A percentile compares a stretch with the other conserved stretches of the same genome.
Conservation (phyloP, 2,329 filamentous ascomycete genomes). For the Colletotrichum liriopes region DNA sequence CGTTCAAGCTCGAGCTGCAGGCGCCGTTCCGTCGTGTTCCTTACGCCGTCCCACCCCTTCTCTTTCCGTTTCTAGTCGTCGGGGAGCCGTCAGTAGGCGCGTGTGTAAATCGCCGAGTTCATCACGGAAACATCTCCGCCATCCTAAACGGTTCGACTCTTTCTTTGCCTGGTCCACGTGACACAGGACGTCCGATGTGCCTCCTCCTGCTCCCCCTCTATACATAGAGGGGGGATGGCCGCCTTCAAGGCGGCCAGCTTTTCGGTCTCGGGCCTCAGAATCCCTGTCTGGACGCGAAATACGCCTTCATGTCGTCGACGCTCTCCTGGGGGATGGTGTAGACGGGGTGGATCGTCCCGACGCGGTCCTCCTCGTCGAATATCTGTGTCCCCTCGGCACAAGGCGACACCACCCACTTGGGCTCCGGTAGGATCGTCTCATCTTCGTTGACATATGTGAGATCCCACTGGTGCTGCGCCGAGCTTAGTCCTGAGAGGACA, state of each 20-base stretch:
- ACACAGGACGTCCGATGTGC: constrained; percentile 4
- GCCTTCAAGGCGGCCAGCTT: constrained; percentile 25
- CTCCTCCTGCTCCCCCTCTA: background rate
- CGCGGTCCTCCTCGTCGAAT: constrained; percentile 79
- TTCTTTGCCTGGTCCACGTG: constrained; percentile 27
- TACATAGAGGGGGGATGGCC: constrained; percentile 31
- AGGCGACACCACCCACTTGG: constrained; percentile 64
- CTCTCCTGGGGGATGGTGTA: constrained; percentile 85
- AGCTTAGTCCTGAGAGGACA: constrained; percentile 87
- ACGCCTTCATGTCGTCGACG: constrained; percentile 75
- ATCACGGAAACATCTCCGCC: constrained; percentile 25
- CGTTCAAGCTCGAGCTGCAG: constrained; percentile 28
- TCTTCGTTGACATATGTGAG: constrained; percentile 53
- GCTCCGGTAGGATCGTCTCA: constrained; percentile 52
- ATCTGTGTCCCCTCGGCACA: constrained; percentile 70
- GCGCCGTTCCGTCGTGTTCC: constrained; percentile 25
- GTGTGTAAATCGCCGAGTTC: constrained; percentile 1
- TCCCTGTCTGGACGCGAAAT: constrained; percentile 73
- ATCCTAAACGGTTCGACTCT: background rate
- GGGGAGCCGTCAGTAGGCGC: constrained; percentile 7
- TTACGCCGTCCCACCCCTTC: constrained; percentile 13
- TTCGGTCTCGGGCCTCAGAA: constrained; percentile 58
- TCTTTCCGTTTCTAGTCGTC: background rate
- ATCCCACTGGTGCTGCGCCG: constrained; percentile 80
- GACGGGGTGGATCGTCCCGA: constrained; percentile 83